Conservation (phyloP, 2,329 filamentous ascomycete species). For the Colletotrichum sp. region DNA sequence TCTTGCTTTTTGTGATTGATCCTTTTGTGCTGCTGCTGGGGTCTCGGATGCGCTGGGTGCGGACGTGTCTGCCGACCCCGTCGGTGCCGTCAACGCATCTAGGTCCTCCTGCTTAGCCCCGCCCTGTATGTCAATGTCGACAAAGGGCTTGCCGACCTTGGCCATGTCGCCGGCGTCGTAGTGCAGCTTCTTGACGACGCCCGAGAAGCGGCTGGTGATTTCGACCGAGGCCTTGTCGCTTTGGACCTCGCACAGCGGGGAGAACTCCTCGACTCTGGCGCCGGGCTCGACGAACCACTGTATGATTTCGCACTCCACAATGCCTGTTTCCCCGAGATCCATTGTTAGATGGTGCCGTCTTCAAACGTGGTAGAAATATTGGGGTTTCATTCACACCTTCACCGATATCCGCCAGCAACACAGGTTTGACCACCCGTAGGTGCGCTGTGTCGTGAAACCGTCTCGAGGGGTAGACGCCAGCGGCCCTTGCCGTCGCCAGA, state of each 20-base stretch:
- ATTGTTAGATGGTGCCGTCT: slow-evolving; percentile 16
- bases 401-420: slow-evolving; percentile 83
- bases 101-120: slow-evolving; percentile 70
- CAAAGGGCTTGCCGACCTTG: slow-evolving; percentile 90
- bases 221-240: slow-evolving; percentile 92
- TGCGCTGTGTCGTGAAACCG: slow-evolving; percentile 57
- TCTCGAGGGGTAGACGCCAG: slow-evolving; percentile 37
- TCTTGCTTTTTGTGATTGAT: neutral
- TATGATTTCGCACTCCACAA: slow-evolving; percentile 97
- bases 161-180: slow-evolving; percentile 97
- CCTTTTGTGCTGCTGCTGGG: neutral
- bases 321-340: slow-evolving; percentile 63
- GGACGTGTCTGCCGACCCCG: slow-evolving; percentile 25
- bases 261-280: slow-evolving; percentile 96
- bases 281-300: slow-evolving; percentile 99
- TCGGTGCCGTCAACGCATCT: slow-evolving; percentile 29
- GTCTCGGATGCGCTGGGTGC: slow-evolving; percentile 24
- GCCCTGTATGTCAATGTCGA: slow-evolving; percentile 92
- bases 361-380: neutral
- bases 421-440: slow-evolving; percentile 73
- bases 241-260: slow-evolving; percentile 96
- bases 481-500: slow-evolving; percentile 35
- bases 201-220: slow-evolving; percentile 95
- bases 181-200: slow-evolving; percentile 94
- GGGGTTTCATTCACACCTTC: slow-evolving; percentile 61